Evolutionary conservation across 352 stramenopile species (phyloP), one percentile per base, ranked within the genome.

Genomic region (Phytophthora agathidicida): DNA sequence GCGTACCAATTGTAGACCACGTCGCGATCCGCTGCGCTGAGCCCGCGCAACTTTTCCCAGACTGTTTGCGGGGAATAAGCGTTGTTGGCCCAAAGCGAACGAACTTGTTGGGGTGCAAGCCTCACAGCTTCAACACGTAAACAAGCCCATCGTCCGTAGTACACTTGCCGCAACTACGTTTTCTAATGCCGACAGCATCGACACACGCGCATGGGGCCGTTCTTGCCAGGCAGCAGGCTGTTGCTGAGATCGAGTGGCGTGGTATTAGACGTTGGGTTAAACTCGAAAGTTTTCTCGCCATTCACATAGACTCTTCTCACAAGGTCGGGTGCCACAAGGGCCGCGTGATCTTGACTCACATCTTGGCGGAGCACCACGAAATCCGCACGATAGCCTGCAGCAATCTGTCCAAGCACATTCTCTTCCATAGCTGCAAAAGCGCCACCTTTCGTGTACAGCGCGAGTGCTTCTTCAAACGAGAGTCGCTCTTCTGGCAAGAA

Each of bases 361-460:
- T 94, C 79, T 11, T 73, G 50, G 42, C 73, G 68, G 10, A 94
- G 66, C 30, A 92, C 79, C 28, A 94, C 80, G 65, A 94, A 94
- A 58, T 94, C 84, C 10, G 80, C 82, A 16, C 31, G 46, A 39
- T 79, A 92, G 0, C 82, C 82, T 13, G 70, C 64, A 3, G 62
- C 50, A 17, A 94, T 55, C 30, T 87, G 68, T 2, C 84, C 84
- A 2, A 94, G 53, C 11, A 17, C 57, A 5, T 60, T 35, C 41
- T 94, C 84, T 31, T 85, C 61, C 67, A 81, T 90, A 9, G 73
- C 76, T 3, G 84, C 79, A 51, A 76, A 94, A 16, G 73, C 78
- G 7, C 80, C 82, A 56, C 86, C 86, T 51, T 78, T 80, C 3
- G 89, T 96, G 71, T 97, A 97, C 10, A 96, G 60, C 24, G 73